Evolutionary conservation across 164 flowering plant species (phyloP).

Genomic region (Macadamia tetraphylla): DNA sequence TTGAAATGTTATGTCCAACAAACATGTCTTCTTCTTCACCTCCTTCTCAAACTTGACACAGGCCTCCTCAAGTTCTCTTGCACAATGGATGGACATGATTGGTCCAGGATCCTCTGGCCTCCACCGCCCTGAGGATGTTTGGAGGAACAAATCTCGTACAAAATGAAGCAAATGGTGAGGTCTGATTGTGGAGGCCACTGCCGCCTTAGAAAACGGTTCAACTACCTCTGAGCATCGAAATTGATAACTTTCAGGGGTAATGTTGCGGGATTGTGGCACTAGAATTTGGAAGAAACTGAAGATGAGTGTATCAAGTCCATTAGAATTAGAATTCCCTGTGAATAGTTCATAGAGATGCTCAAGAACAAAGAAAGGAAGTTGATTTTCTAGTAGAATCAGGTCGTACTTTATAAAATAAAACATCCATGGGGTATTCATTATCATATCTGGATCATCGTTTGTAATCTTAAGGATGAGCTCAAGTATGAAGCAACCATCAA

Average conservation of each 20-base stretch:
- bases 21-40: background rate
- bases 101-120: too few relatives aligned
- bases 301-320: too few relatives aligned
- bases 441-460: slow-evolving; percentile 32
- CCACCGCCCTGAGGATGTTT: background rate
- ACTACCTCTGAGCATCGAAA: too few relatives aligned
- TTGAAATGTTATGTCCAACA: background rate
- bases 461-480: slow-evolving; percentile 25
- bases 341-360: too few relatives aligned
- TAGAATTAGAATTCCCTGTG: too few relatives aligned
- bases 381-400: slow-evolving; percentile 57
- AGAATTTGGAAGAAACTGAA: too few relatives aligned
- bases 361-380: slow-evolving; percentile 40
- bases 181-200: too few relatives aligned
- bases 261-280: too few relatives aligned
- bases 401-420: slow-evolving; percentile 42
- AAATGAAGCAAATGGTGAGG: slow-evolving; percentile 5
- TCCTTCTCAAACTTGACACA: background rate
- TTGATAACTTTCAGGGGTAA: too few relatives aligned
- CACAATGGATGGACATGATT: background rate
- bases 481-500: slow-evolving; percentile 53
- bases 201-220: too few relatives aligned
- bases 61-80: background rate
- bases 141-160: background rate
- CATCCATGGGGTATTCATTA: slow-evolving; percentile 35